Conservation (phyloP, 2,329 filamentous ascomycete genomes). For the Dactylonectria macrodidyma region DNA sequence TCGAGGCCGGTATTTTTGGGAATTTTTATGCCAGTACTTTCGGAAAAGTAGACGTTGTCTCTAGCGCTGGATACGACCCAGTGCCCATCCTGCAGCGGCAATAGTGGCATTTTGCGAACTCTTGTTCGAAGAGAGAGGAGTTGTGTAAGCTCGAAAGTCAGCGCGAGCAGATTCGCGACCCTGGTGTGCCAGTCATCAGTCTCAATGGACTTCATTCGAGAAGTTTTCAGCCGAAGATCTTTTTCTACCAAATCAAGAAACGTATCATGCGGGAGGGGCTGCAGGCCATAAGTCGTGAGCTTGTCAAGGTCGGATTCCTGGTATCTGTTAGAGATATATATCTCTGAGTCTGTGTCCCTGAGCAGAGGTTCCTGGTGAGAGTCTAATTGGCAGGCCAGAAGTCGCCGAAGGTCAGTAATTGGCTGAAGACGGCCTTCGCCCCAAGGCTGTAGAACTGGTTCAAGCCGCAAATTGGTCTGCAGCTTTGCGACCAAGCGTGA, state of each 20-base stretch:
- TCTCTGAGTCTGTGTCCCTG: background rate
- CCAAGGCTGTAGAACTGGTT: background rate
- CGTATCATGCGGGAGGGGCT: too few relatives aligned
- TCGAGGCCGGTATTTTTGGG: background rate
- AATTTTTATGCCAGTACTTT: background rate
- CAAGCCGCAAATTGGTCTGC: background rate
- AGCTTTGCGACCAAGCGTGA: background rate
- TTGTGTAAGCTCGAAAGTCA: too few relatives aligned
- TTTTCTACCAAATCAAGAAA: background rate
- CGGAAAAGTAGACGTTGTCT: constrained; percentile 1
- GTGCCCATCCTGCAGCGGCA: background rate
- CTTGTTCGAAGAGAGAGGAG: background rate
- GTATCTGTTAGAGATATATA: background rate
- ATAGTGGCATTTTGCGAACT: background rate
- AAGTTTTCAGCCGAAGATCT: background rate
- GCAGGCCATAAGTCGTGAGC: background rate
- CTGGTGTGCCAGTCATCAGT: constrained; percentile 3
- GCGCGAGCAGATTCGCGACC: background rate
- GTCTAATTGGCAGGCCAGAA: background rate
- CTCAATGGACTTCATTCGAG: background rate
- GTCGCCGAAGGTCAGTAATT: background rate
- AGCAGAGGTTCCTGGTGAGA: background rate
- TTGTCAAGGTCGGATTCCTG: background rate
- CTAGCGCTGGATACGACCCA: background rate
- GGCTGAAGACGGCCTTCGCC: background rate